Conservation (phyloP, 179 eudicot genomes). For the Carnegiea gigantea region DNA sequence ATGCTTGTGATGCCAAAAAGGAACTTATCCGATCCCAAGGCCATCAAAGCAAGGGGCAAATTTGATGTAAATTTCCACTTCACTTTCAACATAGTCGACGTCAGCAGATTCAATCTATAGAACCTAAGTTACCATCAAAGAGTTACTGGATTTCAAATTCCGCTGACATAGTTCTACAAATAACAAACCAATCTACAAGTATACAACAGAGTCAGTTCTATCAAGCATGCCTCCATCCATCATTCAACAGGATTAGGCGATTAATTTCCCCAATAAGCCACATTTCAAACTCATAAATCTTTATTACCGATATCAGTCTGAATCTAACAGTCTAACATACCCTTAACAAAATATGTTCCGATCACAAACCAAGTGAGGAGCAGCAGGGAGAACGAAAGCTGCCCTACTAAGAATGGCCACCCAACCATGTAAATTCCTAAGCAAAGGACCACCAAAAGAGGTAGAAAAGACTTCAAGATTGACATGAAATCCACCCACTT, state of each 20-base stretch:
- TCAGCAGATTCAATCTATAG: too few species aligned
- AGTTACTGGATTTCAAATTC: too few species aligned
- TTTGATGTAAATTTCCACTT: too few species aligned
- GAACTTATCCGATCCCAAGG: too few species aligned
- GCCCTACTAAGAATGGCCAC: constrained; percentile 72
- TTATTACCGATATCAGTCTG: neutral
- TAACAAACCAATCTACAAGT: neutral
- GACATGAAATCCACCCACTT: constrained; percentile 67
- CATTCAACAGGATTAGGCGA: neutral
- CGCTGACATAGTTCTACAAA: neutral
- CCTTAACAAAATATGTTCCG: constrained; percentile 55
- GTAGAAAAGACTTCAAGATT: constrained; percentile 66
- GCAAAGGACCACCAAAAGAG: constrained; percentile 54
- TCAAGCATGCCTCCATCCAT: neutral
- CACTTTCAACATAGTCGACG: too few species aligned
- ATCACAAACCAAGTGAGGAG: constrained; percentile 63
- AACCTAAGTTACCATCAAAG: too few species aligned
- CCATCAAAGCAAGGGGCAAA: too few species aligned
- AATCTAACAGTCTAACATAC: constrained; percentile 47
- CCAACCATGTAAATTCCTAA: constrained; percentile 78
- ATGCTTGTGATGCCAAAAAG: too few species aligned
- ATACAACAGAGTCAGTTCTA: too few species aligned
- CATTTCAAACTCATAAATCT: neutral
- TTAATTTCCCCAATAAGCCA: neutral
- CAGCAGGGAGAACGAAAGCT: constrained; percentile 49